Conservation (phyloP, 2,329 filamentous ascomycete genomes). For the Chrysosporium queenslandicum region DNA sequence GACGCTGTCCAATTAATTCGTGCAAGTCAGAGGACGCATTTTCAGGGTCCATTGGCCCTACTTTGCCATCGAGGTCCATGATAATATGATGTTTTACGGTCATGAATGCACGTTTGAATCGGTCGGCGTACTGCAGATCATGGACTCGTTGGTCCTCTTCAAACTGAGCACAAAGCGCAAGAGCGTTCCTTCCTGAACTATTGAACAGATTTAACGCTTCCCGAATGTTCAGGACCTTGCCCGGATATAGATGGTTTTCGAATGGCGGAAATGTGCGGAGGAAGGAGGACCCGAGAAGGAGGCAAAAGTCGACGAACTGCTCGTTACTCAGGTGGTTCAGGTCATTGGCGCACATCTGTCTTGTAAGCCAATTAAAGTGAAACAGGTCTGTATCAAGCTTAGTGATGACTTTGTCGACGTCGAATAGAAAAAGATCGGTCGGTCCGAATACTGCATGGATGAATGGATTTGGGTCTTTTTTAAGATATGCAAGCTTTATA, state of each 20-base stretch:
- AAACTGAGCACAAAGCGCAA: constrained; percentile 63
- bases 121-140: constrained; percentile 68
- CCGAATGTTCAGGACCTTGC: constrained; percentile 51
- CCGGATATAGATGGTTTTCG: constrained; percentile 49
- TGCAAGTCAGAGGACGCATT: constrained; percentile 73
- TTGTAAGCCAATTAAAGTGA: constrained; percentile 54
- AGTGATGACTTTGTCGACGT: constrained; percentile 65
- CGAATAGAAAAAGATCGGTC: constrained; percentile 75
- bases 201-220: constrained; percentile 72
- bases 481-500: constrained; percentile 62
- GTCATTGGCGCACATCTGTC: constrained; percentile 59
- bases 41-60: constrained; percentile 63
- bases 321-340: constrained; percentile 56
- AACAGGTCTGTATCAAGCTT: constrained; percentile 46
- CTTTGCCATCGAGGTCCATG: constrained; percentile 64
- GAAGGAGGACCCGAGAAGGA: constrained; percentile 75
- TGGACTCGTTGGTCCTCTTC: constrained; percentile 65
- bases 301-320: constrained; percentile 70
- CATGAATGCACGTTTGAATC: constrained; percentile 76
- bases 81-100: constrained; percentile 80
- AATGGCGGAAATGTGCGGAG: constrained; percentile 70
- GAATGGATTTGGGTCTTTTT: constrained; percentile 57
- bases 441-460: constrained; percentile 70
- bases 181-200: constrained; percentile 55
- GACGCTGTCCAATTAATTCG: constrained; percentile 77